Conservation (phyloP, 805 yeast genomes). For the Kodamaea leandrae region DNA sequence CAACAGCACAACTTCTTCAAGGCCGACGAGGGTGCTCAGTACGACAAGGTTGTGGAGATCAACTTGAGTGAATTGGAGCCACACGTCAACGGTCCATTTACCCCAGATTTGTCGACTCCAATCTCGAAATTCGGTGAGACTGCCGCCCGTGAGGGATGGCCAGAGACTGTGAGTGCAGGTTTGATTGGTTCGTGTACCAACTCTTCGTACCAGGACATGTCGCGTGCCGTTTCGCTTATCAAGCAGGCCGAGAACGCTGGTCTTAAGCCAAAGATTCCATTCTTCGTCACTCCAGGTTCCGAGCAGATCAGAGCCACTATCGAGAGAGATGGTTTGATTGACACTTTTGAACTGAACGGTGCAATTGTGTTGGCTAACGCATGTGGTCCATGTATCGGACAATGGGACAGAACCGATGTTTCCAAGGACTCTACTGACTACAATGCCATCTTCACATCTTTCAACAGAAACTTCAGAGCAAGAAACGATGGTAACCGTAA, state of each 20-base stretch:
- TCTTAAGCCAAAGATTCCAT: slow-evolving; percentile 84
- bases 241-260: slow-evolving; percentile 90
- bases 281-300: slow-evolving; percentile 94
- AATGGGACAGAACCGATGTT: slow-evolving; percentile 93
- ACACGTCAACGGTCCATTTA: slow-evolving; percentile 95
- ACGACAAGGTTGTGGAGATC: slow-evolving; percentile 89
- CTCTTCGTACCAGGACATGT: slow-evolving; percentile 97
- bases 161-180: slow-evolving; percentile 88
- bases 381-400: slow-evolving; percentile 99
- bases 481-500: slow-evolving; percentile 98
- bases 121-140: slow-evolving; percentile 82
- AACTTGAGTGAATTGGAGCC: slow-evolving; percentile 90
- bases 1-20: slow-evolving; percentile 58
- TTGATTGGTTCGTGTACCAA: slow-evolving; percentile 98
- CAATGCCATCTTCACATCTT: slow-evolving; percentile 93
- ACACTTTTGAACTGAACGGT: slow-evolving; percentile 86
- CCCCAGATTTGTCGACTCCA: slow-evolving; percentile 97
- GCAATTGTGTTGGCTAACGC: slow-evolving; percentile 96
- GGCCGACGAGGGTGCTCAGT: slow-evolving; percentile 92
- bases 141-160: slow-evolving; percentile 88
- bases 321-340: slow-evolving; percentile 90
- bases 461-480: slow-evolving; percentile 96
- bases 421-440: slow-evolving; percentile 59
- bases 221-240: slow-evolving; percentile 91
- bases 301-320: slow-evolving; percentile 98